phyloP scores from a whole-genome alignment of 2,329 filamentous ascomycete genomes.

The Erysiphe neolycopersici region DNA sequence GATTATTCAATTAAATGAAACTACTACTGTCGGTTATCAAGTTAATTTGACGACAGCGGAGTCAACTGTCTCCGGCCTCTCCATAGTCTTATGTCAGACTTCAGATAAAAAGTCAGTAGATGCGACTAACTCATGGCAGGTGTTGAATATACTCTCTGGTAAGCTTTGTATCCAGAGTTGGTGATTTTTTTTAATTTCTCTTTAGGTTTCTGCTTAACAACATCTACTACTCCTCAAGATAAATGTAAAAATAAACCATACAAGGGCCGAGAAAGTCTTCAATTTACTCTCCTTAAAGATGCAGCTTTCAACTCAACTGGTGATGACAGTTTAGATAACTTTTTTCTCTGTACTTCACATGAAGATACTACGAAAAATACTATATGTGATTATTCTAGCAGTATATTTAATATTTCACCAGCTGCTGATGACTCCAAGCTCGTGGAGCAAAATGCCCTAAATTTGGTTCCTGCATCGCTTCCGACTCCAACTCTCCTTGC shows the following conservation, averaged over 20 bases:
- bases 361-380: neutral
- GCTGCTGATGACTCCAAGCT: neutral
- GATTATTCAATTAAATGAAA: neutral
- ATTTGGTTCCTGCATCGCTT: neutral
- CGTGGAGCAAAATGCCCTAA: neutral
- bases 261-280: neutral
- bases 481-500: neutral
- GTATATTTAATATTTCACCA: neutral
- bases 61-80: neutral
- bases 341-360: neutral
- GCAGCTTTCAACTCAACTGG: neutral
- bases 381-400: constrained; percentile 1
- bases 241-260: constrained; percentile 1
- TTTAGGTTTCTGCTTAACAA: neutral
- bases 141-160: neutral
- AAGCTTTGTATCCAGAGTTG: neutral
- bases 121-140: constrained; percentile 1
- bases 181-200: neutral
- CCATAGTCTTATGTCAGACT: neutral
- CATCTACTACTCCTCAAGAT: neutral
- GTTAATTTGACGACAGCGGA: neutral
- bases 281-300: neutral
- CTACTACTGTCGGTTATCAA: neutral
- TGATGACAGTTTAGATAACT: neutral
- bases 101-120: neutral